A percentile compares a stretch with the other conserved stretches of the same genome.
Evolutionary conservation across 2,329 filamentous ascomycete genomes (phyloP).

Genomic region (Nigrospora sphaerica): DNA sequence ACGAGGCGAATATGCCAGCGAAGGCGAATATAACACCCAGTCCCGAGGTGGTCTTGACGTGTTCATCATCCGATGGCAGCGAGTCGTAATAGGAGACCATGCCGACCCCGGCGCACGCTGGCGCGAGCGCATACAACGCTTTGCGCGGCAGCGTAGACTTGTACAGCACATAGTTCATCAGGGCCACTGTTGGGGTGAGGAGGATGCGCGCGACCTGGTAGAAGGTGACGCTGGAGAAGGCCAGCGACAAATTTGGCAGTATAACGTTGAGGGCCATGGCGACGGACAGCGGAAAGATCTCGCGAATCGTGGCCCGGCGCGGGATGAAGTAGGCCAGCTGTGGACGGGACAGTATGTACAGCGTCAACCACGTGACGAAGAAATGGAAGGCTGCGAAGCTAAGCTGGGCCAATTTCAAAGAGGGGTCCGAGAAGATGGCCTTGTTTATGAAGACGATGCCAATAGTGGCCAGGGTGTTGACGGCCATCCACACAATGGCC

Average conservation of each 20-base stretch:
- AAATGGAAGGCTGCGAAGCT: constrained; percentile 65
- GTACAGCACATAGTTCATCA: constrained; percentile 59
- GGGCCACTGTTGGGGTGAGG: constrained; percentile 57
- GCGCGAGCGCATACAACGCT: constrained; percentile 48
- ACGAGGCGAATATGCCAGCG: constrained; percentile 55
- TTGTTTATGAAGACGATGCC: constrained; percentile 66
- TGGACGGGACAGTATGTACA: constrained; percentile 55
- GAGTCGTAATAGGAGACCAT: constrained; percentile 65
- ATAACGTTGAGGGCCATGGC: constrained; percentile 66
- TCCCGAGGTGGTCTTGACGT: constrained; percentile 46
- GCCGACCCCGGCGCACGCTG: constrained; percentile 57
- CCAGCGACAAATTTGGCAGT: constrained; percentile 60
- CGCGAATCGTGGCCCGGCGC: constrained; percentile 43
- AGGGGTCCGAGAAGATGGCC: constrained; percentile 58
- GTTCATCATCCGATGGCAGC: constrained; percentile 36
- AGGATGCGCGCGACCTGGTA: constrained; percentile 64
- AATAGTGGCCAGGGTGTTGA: constrained; percentile 57
- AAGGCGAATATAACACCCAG: constrained; percentile 61
- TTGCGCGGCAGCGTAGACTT: constrained; percentile 44
- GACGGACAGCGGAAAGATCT: constrained; percentile 57
- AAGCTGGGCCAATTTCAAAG: constrained; percentile 54
- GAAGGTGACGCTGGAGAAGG: constrained; percentile 61
- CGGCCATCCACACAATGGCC: constrained; percentile 46
- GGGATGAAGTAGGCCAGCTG: constrained; percentile 51
- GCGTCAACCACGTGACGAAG: constrained; percentile 55